Percentiles rank a stretch among this genome's conserved stretches.
These are phyloP conservation scores for Penicillium sumatraense DNA, from an alignment of 2,329 filamentous ascomycete genomes.

Conservation along the genomic window DNA sequence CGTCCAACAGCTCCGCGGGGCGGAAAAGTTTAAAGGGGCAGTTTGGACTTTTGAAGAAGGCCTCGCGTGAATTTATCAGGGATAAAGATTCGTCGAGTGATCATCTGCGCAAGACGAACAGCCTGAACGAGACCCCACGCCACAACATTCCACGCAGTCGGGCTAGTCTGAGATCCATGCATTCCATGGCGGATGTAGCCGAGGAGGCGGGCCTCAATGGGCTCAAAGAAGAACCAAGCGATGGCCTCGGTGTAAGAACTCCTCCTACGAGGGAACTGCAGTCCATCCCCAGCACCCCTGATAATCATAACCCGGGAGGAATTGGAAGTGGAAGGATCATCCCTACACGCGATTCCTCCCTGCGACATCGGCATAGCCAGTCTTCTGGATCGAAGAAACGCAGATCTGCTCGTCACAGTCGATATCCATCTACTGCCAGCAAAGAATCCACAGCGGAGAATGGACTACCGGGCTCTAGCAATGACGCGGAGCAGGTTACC, in stretches of 20 bases:
- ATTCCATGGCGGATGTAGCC: constrained; percentile 49
- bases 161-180: constrained; percentile 44
- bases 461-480: constrained; percentile 42
- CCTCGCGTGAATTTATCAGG: constrained; percentile 41
- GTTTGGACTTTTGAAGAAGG: constrained; percentile 39
- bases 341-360: constrained; percentile 70
- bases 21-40: constrained; percentile 43
- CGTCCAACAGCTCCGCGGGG: constrained; percentile 45
- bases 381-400: constrained; percentile 59
- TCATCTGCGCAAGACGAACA: constrained; percentile 38
- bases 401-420: constrained; percentile 53
- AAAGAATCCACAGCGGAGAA: constrained; percentile 47
- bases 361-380: constrained; percentile 56
- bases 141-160: constrained; percentile 41
- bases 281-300: constrained; percentile 32
- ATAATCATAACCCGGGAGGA: constrained; percentile 36
- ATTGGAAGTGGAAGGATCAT: constrained; percentile 60
- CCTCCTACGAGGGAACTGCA: constrained; percentile 42
- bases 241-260: constrained; percentile 24
- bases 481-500: constrained; percentile 60
- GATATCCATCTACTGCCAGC: constrained; percentile 42
- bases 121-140: constrained; percentile 39
- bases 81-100: constrained; percentile 43
- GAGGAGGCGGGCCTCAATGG: constrained; percentile 37
- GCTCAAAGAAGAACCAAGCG: constrained; percentile 23